Evolutionary conservation across 495 filamentous ascomycete species (phyloP).

Genomic region (Hyaloscypha bicolor): DNA sequence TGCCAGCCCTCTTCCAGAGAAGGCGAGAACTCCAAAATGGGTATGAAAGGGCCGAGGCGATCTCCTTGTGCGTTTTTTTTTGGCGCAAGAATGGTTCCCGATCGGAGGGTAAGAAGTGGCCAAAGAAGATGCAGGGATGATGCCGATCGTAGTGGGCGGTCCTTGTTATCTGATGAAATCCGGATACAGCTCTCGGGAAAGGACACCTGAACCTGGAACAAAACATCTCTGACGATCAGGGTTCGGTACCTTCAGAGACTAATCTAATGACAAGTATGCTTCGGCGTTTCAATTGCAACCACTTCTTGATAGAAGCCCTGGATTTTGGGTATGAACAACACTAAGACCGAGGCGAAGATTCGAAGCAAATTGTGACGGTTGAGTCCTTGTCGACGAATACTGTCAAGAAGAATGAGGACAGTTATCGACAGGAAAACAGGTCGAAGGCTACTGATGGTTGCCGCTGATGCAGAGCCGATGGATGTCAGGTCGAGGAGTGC

Average conservation of each 20-base stretch:
- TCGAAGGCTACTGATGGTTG: conserved; percentile 3
- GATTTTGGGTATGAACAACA: neutral
- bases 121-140: neutral
- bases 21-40: neutral
- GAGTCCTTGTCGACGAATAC: conserved; percentile 5
- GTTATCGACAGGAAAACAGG: conserved; percentile 2
- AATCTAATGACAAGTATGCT: neutral
- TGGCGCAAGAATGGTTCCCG: neutral
- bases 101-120: neutral
- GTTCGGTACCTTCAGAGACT: too few relatives aligned
- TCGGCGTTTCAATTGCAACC: neutral
- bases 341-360: neutral
- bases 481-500: conserved; percentile 5
- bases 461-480: conserved; percentile 2
- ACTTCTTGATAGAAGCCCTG: neutral
- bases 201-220: neutral
- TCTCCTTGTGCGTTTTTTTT: neutral
- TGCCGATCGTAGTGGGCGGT: neutral
- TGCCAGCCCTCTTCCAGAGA: neutral
- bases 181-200: neutral
- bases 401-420: conserved; percentile 2
- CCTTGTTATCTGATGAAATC: neutral
- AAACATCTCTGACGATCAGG: neutral
- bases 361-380: conserved; percentile 4
- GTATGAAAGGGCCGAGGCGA: neutral